Percentiles rank a stretch among this genome's conserved stretches.
These are phyloP conservation scores for Xylaria sp. DNA, from an alignment of 2,329 filamentous ascomycete species.

Conservation along the genomic window DNA sequence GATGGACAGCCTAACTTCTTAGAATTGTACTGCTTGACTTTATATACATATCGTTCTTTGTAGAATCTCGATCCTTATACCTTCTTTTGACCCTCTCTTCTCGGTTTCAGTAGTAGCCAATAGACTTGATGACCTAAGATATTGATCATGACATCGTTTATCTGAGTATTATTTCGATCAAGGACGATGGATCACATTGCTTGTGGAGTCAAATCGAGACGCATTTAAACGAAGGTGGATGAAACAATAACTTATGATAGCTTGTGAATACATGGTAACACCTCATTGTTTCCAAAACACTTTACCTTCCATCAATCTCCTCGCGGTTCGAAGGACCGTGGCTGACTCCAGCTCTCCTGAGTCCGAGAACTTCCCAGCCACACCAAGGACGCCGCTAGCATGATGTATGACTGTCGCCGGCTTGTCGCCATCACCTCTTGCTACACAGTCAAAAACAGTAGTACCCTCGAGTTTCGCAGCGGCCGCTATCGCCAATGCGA, in stretches of 20 bases:
- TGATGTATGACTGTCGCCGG: not conserved
- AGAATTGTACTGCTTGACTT: no score
- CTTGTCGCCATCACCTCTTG: not conserved
- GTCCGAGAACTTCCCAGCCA: slow-evolving; percentile 1
- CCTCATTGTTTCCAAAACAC: slow-evolving; percentile 4
- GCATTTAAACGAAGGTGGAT: not conserved
- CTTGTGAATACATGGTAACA: not conserved
- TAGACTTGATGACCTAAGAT: not conserved
- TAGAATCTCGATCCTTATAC: not conserved
- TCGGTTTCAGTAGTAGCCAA: not conserved
- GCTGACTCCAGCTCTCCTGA: not conserved
- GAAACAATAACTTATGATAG: not conserved
- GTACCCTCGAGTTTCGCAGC: slow-evolving; percentile 50
- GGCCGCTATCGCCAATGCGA: slow-evolving; percentile 55
- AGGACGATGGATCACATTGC: not conserved
- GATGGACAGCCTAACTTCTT: no score
- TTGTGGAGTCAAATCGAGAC: not conserved
- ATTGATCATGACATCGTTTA: not conserved
- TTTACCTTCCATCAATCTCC: slow-evolving; percentile 5
- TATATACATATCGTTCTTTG: no score
- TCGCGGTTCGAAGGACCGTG: slow-evolving; percentile 1
- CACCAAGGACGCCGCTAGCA: slow-evolving; percentile 1
- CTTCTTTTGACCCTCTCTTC: not conserved
- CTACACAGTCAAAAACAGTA: not conserved
- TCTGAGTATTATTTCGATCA: not conserved